phyloP scores from a whole-genome alignment of 148 eudicot genomes.

The Amaranthus hypochondriacus region DNA sequence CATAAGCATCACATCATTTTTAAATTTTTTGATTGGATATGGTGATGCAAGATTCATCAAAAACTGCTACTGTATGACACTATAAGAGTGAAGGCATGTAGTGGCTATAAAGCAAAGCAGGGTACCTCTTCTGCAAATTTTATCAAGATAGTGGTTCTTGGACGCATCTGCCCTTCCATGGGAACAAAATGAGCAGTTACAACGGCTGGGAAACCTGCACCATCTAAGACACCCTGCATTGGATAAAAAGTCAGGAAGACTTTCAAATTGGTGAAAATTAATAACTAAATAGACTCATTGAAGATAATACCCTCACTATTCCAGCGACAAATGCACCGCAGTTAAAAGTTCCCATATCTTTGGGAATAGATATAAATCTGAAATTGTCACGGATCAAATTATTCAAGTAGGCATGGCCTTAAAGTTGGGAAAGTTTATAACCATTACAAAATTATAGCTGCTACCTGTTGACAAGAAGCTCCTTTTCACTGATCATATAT shows the following conservation, averaged over 20 bases:
- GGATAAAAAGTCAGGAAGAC: conserved; percentile 14
- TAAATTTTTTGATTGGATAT: neutral
- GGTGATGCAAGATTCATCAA: neutral
- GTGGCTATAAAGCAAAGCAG: neutral
- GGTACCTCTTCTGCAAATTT: conserved; percentile 98
- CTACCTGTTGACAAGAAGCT: conserved; percentile 93
- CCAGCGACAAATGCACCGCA: conserved; percentile 99
- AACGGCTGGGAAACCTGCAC: conserved; percentile 97
- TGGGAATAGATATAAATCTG: conserved; percentile 95
- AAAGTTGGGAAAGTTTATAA: conserved; percentile 4
- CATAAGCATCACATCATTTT: too few relatives aligned
- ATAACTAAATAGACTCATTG: neutral
- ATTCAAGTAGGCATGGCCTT: neutral
- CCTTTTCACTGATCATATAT: conserved; percentile 98
- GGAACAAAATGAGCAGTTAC: conserved; percentile 99
- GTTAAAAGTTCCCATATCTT: conserved; percentile 98
- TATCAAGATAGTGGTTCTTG: conserved; percentile 91
- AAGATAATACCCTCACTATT: conserved; percentile 76
- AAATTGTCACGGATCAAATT: conserved; percentile 9
- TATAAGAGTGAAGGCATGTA: too few relatives aligned
- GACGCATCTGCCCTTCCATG: conserved; percentile 90
- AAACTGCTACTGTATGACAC: neutral
- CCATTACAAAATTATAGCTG: neutral
- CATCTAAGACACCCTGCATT: conserved; percentile 88
- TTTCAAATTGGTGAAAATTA: neutral